These are phyloP conservation scores for Wickerhamomyces chambardii DNA, from an alignment of 805 yeast species.

Conservation along the genomic window DNA sequence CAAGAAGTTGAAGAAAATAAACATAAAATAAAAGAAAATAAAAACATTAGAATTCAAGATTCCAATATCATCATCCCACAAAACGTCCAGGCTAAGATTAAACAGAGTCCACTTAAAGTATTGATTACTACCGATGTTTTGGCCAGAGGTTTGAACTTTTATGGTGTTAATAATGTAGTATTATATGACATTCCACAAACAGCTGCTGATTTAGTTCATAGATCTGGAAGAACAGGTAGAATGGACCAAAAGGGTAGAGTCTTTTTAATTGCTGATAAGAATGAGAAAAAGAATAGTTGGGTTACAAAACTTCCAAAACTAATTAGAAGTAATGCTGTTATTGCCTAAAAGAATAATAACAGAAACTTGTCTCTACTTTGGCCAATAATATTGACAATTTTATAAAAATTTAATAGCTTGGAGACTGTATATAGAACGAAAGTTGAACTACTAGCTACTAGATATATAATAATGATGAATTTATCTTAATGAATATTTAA, in stretches of 20 bases:
- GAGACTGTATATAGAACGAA: too few species aligned
- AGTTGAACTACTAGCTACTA: too few species aligned
- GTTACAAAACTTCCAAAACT: conserved; percentile 72
- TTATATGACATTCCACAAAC: conserved; percentile 80
- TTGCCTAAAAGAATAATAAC: too few species aligned
- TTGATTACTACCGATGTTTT: conserved; percentile 82
- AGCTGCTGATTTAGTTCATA: conserved; percentile 79
- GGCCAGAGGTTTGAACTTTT: conserved; percentile 86
- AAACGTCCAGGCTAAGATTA: conserved; percentile 1
- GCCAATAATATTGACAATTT: too few species aligned
- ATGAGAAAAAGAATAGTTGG: conserved; percentile 62
- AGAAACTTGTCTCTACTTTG: too few species aligned
- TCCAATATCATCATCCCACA: conserved; percentile 23
- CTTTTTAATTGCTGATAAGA: conserved; percentile 63
- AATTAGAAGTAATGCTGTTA: conserved; percentile 24
- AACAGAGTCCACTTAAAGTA: conserved; percentile 41
- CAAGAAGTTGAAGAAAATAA: conserved; percentile 16
- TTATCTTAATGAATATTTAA: too few species aligned
- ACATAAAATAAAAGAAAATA: neutral
- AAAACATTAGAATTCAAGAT: conserved; percentile 16
- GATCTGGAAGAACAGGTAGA: conserved; percentile 93
- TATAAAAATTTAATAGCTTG: too few species aligned
- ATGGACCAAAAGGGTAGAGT: conserved; percentile 88
- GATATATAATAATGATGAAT: too few species aligned
- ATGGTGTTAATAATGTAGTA: conserved; percentile 71